These are phyloP conservation scores for Ophiostoma quercus DNA, from an alignment of 2,329 filamentous ascomycete genomes.

Conservation along the genomic window DNA sequence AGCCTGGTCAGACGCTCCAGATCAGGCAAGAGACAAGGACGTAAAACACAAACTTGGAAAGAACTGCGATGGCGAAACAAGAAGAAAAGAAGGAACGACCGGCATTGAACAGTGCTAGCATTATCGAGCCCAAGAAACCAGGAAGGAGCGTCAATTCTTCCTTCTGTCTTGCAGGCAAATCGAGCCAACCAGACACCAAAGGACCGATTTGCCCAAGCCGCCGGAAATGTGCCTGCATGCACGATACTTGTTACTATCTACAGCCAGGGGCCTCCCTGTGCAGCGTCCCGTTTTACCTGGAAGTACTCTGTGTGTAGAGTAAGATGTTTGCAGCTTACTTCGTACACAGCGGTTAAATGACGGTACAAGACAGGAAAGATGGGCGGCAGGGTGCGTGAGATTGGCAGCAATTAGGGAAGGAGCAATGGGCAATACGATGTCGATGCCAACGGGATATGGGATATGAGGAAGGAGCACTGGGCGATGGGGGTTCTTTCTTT, in stretches of 20 bases:
- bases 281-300: background rate
- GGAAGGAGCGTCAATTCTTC: background rate
- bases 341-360: constrained; percentile 1
- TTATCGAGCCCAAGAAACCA: background rate
- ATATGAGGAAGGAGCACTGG: background rate
- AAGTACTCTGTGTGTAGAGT: background rate
- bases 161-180: constrained; percentile 1
- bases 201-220: constrained; percentile 1
- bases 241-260: background rate
- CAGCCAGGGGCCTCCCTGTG: background rate
- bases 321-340: background rate
- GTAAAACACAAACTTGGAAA: background rate
- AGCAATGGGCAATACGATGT: background rate
- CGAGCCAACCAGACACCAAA: background rate
- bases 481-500: constrained; percentile 14
- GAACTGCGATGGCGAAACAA: background rate
- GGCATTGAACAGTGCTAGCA: background rate
- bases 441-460: background rate
- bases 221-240: background rate
- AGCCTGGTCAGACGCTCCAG: background rate
- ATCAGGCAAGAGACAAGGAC: constrained; percentile 17
- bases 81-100: constrained; percentile 8
- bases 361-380: background rate
- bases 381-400: background rate
- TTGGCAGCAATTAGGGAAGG: background rate